Conservation (phyloP, 352 stramenopile species). For the Globisporangium radiosum region DNA sequence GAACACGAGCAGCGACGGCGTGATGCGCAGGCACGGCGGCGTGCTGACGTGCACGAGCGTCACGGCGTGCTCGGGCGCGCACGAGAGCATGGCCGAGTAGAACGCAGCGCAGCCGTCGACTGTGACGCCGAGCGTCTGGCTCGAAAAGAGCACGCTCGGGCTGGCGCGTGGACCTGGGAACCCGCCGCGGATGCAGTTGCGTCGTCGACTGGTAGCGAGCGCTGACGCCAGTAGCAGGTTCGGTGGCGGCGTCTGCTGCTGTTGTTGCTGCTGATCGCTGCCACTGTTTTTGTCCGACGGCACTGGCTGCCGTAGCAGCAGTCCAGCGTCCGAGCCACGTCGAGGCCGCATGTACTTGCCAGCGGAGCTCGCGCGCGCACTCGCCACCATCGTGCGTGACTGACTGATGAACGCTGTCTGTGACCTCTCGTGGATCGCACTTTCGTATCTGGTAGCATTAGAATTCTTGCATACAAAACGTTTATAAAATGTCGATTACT, state of each 20-base stretch:
- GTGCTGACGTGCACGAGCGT: slow-evolving; percentile 42
- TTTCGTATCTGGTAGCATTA: too few species aligned
- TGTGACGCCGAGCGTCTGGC: slow-evolving; percentile 25
- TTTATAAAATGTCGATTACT: too few species aligned
- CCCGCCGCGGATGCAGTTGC: slow-evolving; percentile 11
- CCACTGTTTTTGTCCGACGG: too few species aligned
- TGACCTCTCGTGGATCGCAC: background rate
- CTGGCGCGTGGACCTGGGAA: slow-evolving; percentile 10
- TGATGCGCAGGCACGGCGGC: slow-evolving; percentile 39
- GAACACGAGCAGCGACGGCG: slow-evolving; percentile 43
- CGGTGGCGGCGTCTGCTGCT: background rate
- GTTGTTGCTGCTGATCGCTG: background rate
- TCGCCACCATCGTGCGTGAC: background rate
- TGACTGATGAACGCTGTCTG: background rate
- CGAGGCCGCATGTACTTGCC: slow-evolving; percentile 4
- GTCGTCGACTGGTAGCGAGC: slow-evolving; percentile 6
- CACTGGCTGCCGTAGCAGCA: background rate
- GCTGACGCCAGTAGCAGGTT: background rate
- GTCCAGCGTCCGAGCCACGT: background rate
- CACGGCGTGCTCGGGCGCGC: slow-evolving; percentile 30
- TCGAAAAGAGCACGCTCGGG: slow-evolving; percentile 34
- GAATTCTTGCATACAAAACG: too few species aligned
- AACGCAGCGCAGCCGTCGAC: slow-evolving; percentile 41
- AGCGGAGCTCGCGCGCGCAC: background rate
- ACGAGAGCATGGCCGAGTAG: slow-evolving; percentile 44